These are phyloP conservation scores for Talaromyces sp. DNA, from an alignment of 2,329 filamentous ascomycete genomes.

Conservation along the genomic window DNA sequence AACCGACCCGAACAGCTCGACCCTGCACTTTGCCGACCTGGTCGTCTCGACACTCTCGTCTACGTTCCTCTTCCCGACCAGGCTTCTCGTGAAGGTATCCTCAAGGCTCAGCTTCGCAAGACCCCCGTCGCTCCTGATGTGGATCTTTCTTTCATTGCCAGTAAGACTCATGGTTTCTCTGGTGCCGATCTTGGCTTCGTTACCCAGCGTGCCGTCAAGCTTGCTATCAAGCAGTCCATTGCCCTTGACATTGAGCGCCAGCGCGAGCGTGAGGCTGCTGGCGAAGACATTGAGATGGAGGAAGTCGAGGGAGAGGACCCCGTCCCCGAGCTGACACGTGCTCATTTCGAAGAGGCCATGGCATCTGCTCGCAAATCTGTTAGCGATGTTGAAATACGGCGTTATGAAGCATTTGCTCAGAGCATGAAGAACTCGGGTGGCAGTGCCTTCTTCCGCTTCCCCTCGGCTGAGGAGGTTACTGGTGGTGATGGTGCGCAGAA, in stretches of 20 bases:
- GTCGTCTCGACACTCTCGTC: slow-evolving; percentile 96
- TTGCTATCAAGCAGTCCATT: slow-evolving; percentile 98
- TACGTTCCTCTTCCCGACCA: slow-evolving; percentile 97
- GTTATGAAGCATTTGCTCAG: slow-evolving; percentile 97
- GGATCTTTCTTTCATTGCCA: slow-evolving; percentile 85
- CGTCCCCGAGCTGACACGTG: slow-evolving; percentile 90
- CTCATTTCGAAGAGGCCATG: slow-evolving; percentile 99
- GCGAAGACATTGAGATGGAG: slow-evolving; percentile 72
- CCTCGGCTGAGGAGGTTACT: slow-evolving; percentile 56
- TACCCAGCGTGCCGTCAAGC: slow-evolving; percentile 97
- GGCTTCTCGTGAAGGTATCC: slow-evolving; percentile 79
- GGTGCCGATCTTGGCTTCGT: slow-evolving; percentile 99
- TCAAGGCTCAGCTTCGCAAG: slow-evolving; percentile 96
- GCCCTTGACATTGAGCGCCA: slow-evolving; percentile 78
- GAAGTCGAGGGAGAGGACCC: slow-evolving; percentile 74
- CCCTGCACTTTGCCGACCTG: slow-evolving; percentile 94
- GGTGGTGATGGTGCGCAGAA: slow-evolving; percentile 45
- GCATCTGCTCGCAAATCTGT: slow-evolving; percentile 88
- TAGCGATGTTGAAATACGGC: slow-evolving; percentile 92
- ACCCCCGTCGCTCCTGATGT: slow-evolving; percentile 86
- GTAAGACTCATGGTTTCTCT: slow-evolving; percentile 97
- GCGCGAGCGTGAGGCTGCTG: slow-evolving; percentile 83
- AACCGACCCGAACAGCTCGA: slow-evolving; percentile 99
- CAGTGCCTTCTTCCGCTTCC: slow-evolving; percentile 98
- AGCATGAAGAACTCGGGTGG: slow-evolving; percentile 98